Evolutionary conservation across 495 filamentous ascomycete genomes (phyloP).

Genomic region (Tuber calosporum): DNA sequence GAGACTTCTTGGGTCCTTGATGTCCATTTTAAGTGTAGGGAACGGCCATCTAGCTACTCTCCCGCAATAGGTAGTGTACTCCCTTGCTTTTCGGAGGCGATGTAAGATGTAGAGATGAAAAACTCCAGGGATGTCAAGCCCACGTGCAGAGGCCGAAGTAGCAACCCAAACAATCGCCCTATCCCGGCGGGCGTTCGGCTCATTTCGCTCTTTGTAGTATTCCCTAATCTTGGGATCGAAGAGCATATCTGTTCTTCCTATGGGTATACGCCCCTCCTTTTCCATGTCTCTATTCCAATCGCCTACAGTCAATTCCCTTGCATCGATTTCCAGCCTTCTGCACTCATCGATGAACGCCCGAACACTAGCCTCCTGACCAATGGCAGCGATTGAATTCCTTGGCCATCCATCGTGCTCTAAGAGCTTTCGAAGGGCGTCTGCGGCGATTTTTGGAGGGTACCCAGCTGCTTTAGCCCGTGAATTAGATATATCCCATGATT

Average conservation of each 20-base stretch:
- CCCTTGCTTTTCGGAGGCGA: slow-evolving; percentile 28
- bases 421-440: slow-evolving; percentile 18
- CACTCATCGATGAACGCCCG: slow-evolving; percentile 6
- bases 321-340: slow-evolving; percentile 15
- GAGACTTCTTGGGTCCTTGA: slow-evolving; percentile 13
- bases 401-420: slow-evolving; percentile 37
- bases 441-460: slow-evolving; percentile 24
- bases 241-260: slow-evolving; percentile 35
- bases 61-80: slow-evolving; percentile 37
- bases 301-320: slow-evolving; percentile 9
- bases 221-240: slow-evolving; percentile 6
- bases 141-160: slow-evolving; percentile 23
- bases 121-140: slow-evolving; percentile 32
- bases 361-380: slow-evolving; percentile 13
- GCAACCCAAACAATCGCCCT: slow-evolving; percentile 37
- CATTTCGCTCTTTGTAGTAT: neutral
- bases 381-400: slow-evolving; percentile 25
- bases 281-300: slow-evolving; percentile 28
- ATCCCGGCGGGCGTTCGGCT: slow-evolving; percentile 10
- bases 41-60: slow-evolving; percentile 39
- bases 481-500: slow-evolving; percentile 5
- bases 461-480: slow-evolving; percentile 14
- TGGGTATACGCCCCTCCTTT: slow-evolving; percentile 12
- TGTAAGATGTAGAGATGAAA: slow-evolving; percentile 38
- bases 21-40: slow-evolving; percentile 5